phyloP scores from a whole-genome alignment of 192 early-diverging fungal genomes.

The Umbelopsis isabellina region DNA sequence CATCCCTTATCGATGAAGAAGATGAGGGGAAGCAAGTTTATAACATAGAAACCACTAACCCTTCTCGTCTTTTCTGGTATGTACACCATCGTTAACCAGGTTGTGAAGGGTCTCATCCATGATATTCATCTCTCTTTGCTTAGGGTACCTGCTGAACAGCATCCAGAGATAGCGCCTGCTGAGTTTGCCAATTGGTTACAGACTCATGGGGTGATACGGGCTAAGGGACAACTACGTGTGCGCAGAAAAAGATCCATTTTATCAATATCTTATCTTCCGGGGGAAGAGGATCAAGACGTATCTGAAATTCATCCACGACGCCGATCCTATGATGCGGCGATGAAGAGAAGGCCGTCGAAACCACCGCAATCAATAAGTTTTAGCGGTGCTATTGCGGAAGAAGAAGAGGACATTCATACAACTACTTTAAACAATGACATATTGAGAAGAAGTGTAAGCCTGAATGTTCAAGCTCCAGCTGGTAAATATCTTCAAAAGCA shows the following conservation, averaged over 20 bases:
- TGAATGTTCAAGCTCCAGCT: background rate
- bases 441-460: constrained; percentile 3
- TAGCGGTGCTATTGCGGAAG: background rate
- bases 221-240: background rate
- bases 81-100: background rate
- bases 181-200: constrained; percentile 30
- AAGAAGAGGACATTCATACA: background rate
- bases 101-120: background rate
- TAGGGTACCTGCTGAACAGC: constrained; percentile 31
- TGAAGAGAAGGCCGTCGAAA: background rate
- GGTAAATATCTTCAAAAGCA: background rate
- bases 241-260: constrained; percentile 20
- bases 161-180: constrained; percentile 28
- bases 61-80: constrained; percentile 26
- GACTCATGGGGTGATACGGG: constrained; percentile 3
- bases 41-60: constrained; percentile 12
- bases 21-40: constrained; percentile 15
- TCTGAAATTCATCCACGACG: background rate
- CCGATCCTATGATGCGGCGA: background rate
- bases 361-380: background rate
- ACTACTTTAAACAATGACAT: background rate
- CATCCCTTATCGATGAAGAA: constrained; percentile 22
- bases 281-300: background rate
- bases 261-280: constrained; percentile 4
- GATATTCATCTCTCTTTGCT: background rate